Evolutionary conservation across 371 early-diverging fungal genomes (phyloP).

Genomic region (Zopfochytrium polystomum): DNA sequence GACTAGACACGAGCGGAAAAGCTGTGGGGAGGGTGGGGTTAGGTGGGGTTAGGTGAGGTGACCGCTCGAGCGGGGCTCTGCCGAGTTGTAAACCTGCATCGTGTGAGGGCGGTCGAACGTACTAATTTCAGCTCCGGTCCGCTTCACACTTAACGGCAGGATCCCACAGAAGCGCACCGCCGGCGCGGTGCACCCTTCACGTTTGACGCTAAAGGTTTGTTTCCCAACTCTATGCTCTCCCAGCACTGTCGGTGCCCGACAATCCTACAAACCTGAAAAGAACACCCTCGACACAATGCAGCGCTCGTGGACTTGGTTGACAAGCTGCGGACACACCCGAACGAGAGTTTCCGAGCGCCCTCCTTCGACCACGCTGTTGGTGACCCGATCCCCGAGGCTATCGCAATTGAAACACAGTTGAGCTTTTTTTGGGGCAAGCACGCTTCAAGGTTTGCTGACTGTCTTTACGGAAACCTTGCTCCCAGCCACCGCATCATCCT

Average conservation of each 20-base stretch:
- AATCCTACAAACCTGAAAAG: no score
- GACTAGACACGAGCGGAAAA: no score
- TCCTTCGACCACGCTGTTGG: constrained; percentile 35
- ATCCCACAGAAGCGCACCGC: constrained; percentile 37
- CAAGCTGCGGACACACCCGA: neutral
- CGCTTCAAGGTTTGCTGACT: constrained; percentile 40
- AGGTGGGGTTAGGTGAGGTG: no score
- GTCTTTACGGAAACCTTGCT: constrained; percentile 23
- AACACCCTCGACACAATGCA: no score
- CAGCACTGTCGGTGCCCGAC: no score
- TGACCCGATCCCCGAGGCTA: constrained; percentile 7
- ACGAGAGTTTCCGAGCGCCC: constrained; percentile 27
- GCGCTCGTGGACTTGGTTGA: neutral
- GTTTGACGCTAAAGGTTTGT: constrained; percentile 43
- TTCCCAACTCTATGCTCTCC: no score
- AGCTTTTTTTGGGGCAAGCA: constrained; percentile 22
- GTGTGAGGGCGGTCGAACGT: no score
- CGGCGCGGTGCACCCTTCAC: constrained; percentile 54
- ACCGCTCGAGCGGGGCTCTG: no score
- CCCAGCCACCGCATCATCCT: constrained; percentile 42
- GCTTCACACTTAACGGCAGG: constrained; percentile 1
- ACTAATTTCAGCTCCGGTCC: no score
- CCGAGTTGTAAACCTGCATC: no score
- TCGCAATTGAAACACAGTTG: neutral
- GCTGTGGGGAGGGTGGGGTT: no score